Evolutionary conservation across 371 early-diverging fungal genomes (phyloP), one percentile per base, ranked within the genome.

Genomic region (Agmasoma carcini): DNA sequence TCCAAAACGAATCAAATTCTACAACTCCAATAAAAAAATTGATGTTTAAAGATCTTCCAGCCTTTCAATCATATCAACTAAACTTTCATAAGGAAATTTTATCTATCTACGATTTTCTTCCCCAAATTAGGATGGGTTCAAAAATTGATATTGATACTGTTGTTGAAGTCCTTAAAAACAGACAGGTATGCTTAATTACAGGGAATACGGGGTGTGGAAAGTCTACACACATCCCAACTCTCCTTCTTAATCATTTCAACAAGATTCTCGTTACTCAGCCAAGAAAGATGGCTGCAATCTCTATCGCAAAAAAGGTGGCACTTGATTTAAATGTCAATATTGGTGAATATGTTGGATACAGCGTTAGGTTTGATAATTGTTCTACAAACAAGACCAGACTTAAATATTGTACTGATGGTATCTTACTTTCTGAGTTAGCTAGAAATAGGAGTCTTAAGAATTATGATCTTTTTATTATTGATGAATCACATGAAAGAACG

Each of bases 201-300:
- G 98, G 98, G 70, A 89, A 89, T 65, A 98, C 98, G 0, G 98
- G 98, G 30, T 88, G 88, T 33, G 98, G 98, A 52, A 97, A 95
- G 88, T 77, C 93, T 85, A 31, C 99, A 7, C 88, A 94, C 71
- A 82, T 98, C 0, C 97, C 99, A 4, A 94, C 93, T 69, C 40
- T 52, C 40, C 41, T 65, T 5, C 37, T 57, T 11, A 22, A 45
- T 26, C 22, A 37, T 2, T 61, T 61, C 39, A 90, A 91, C 68
- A 78, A 86, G 66, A 86, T 98, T 59, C 90, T 89, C 34, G 79
- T 92, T 25, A 93, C 97, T 0, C 94, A 96, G 68, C 99, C 99
- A 20, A 81, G 99, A 54, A 83, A 95, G 62, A 90, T 98, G 15
- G 95, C 97, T 11, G 93, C 99, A 1, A 85, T 95, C 15, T 82